These are phyloP conservation scores for Pezicula neosporulosa DNA, from an alignment of 2,329 filamentous ascomycete species.

Conservation along the genomic window DNA sequence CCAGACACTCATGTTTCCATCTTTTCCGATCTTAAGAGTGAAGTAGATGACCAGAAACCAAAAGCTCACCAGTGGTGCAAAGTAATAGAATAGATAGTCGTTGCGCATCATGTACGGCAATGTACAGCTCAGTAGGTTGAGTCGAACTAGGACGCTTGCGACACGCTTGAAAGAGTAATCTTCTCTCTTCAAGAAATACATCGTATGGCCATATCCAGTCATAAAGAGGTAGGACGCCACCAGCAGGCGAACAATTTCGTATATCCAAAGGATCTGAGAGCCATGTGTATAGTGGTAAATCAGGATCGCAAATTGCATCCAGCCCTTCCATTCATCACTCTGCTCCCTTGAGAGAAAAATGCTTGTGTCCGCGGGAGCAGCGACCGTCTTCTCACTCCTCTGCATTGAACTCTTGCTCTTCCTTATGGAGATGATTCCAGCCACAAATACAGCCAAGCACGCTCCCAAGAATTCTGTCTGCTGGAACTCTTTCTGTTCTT, in stretches of 20 bases:
- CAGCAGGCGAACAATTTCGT: slow-evolving; percentile 50
- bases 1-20: slow-evolving; percentile 37
- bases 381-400: neutral
- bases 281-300: slow-evolving; percentile 57
- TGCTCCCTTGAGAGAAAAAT: slow-evolving; percentile 50
- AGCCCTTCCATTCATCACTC: slow-evolving; percentile 64
- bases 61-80: slow-evolving; percentile 55
- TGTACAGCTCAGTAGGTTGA: slow-evolving; percentile 52
- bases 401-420: slow-evolving; percentile 8
- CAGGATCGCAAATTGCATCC: slow-evolving; percentile 55
- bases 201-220: slow-evolving; percentile 57
- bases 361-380: neutral
- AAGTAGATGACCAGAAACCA: slow-evolving; percentile 58
- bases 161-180: slow-evolving; percentile 54
- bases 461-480: slow-evolving; percentile 28
- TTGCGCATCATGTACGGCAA: slow-evolving; percentile 55
- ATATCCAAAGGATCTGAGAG: slow-evolving; percentile 45
- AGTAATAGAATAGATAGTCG: slow-evolving; percentile 54
- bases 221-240: slow-evolving; percentile 60
- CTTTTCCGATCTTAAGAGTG: slow-evolving; percentile 41
- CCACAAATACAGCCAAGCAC: slow-evolving; percentile 21
- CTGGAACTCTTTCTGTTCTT: slow-evolving; percentile 44
- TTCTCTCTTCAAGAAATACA: slow-evolving; percentile 51
- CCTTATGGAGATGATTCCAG: slow-evolving; percentile 29
- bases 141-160: slow-evolving; percentile 48